Evolutionary conservation across 768 basidiomycete genomes (phyloP).

Genomic region (Lanmaoa rubissima): DNA sequence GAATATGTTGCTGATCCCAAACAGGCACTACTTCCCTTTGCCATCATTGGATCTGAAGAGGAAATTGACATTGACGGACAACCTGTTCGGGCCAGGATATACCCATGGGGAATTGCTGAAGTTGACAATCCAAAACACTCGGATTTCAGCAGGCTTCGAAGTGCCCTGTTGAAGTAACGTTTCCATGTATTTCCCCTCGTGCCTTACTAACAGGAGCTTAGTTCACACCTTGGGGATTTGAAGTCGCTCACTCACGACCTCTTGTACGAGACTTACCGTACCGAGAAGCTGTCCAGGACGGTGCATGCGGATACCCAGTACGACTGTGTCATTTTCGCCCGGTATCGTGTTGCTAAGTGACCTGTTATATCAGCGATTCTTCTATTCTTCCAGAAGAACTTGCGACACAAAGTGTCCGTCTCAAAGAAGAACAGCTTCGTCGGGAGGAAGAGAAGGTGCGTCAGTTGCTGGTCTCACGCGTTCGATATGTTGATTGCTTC

Average conservation of each 20-base stretch:
- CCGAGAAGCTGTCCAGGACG: constrained; percentile 91
- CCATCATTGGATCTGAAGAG: constrained; percentile 96
- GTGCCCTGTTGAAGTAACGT: constrained; percentile 82
- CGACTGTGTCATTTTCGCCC: constrained; percentile 12
- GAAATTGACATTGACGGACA: constrained; percentile 93
- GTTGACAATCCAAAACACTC: constrained; percentile 99
- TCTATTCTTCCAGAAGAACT: constrained; percentile 96
- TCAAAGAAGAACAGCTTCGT: constrained; percentile 98
- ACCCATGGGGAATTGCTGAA: constrained; percentile 98
- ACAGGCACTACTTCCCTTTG: constrained; percentile 91
- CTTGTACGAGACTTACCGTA: constrained; percentile 95
- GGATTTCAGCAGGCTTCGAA: constrained; percentile 93
- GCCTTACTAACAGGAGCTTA: constrained; percentile 31
- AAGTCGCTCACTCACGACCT: constrained; percentile 94
- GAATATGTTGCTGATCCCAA: constrained; percentile 5
- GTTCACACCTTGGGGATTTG: constrained; percentile 92
- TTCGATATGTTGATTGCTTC: constrained; percentile 12
- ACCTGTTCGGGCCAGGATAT: constrained; percentile 88
- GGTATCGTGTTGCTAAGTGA: constrained; percentile 25
- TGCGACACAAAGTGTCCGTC: constrained; percentile 92
- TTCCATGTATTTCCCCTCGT: not conserved
- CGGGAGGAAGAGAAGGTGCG: constrained; percentile 92
- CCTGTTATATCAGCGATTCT: constrained; percentile 54
- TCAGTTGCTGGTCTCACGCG: not conserved
- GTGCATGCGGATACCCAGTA: constrained; percentile 79